phyloP scores from a whole-genome alignment of 1,284 basidiomycete genomes.

The Mixia osmundae region DNA sequence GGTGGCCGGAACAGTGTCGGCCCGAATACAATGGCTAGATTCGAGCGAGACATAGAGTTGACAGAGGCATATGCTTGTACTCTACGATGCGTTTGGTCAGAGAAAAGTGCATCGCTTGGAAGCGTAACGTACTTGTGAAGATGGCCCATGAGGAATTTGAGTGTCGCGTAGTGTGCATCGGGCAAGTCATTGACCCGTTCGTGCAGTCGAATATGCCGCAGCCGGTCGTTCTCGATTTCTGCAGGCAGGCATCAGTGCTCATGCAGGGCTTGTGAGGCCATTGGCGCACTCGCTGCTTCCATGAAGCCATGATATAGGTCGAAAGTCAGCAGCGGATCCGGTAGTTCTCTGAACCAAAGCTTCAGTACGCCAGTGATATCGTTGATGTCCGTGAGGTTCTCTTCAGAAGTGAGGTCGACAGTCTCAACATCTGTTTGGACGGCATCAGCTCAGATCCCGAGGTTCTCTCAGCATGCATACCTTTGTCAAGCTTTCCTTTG shows the following conservation, averaged over 20 bases:
- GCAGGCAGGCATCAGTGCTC: constrained; percentile 6
- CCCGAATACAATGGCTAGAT: constrained; percentile 90
- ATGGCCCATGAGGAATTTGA: constrained; percentile 90
- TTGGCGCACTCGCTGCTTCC: too few relatives aligned
- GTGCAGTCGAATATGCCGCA: constrained; percentile 82
- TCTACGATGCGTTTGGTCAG: background rate
- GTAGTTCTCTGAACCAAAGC: constrained; percentile 86
- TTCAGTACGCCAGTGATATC: constrained; percentile 83
- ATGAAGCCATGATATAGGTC: constrained; percentile 73
- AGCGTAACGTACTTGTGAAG: constrained; percentile 38
- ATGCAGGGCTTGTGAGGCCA: too few relatives aligned
- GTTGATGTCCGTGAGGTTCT: constrained; percentile 92
- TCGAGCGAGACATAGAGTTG: constrained; percentile 85
- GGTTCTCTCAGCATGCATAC: constrained; percentile 26
- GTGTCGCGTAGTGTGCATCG: constrained; percentile 89
- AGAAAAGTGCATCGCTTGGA: background rate
- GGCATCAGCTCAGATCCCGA: too few relatives aligned
- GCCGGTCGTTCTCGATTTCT: constrained; percentile 80
- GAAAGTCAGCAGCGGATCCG: constrained; percentile 74
- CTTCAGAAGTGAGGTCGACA: constrained; percentile 61
- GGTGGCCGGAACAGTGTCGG: constrained; percentile 64
- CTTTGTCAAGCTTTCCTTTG: constrained; percentile 64
- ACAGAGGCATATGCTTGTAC: constrained; percentile 19
- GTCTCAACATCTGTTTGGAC: constrained; percentile 67
- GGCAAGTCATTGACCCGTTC: constrained; percentile 94